Base-by-base conservation (phyloP, 2,329 filamentous ascomycete species). In the Talaromyces sp. region DNA sequence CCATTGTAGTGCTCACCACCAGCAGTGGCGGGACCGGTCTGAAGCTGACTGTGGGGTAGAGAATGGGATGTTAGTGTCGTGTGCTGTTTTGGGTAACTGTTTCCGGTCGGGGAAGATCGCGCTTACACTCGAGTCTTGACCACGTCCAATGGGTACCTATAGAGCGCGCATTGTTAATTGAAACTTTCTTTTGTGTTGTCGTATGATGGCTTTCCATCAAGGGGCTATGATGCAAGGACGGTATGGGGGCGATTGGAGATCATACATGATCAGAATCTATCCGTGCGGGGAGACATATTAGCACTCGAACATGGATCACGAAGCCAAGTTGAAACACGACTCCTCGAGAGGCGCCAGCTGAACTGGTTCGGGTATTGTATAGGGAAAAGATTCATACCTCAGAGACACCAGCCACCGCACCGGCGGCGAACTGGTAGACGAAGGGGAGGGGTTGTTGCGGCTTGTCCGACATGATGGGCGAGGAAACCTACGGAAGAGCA, bases 111-210 rank as follows among this genome's bases (percentile, higher is more conserved):
- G 20, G 44, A 29, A 14, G 43, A 36, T 46, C 13, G 30, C 29
- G 60, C 74, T 83, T 84, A 94, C 89, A 96, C 89, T 87, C 93
- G 84, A 61, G 94, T 97, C 84, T 97, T 97, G 75, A 97, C 91
- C 54, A 99, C 94, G 75, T 99, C 94, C 74, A 99, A 82, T 64
- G 94, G 94, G 81, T 99, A 99, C 94, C 92, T 97, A 72, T 22
- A 39, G 24, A 29, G 35, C 24, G 47, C 30, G 33, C 16, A 40
- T 54, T 42, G 52, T 63, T 54, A 63, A 50, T 51, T 51, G 1
- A 3, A 13, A n/a, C 3, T 8, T 14, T 39, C 43, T 27, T 20
- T 27, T 8, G 9, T 24, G 29, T 24, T 7, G 6, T 39, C 37
- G 7, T 36, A 19, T 14, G 24, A 24, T 36, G 27, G 37, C 22